Percentiles rank a stretch among this genome's conserved stretches.
Conservation (phyloP, 164 flowering plant genomes). For the Vitis riparia region DNA sequence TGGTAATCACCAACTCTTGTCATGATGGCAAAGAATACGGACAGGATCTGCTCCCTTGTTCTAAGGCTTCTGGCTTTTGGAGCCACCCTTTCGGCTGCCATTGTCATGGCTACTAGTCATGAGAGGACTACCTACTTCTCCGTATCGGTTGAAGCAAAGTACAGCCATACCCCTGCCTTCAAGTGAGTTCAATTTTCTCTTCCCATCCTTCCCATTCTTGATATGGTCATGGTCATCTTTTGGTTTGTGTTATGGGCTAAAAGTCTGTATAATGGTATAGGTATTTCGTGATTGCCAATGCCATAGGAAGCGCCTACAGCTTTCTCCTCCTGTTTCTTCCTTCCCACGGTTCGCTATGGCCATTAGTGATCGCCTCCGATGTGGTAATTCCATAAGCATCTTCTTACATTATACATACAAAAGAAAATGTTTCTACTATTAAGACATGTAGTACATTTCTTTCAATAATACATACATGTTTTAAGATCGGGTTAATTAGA, state of each 20-base stretch:
- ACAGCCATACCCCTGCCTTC: slow-evolving; percentile 35
- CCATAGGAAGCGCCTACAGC: slow-evolving; percentile 31
- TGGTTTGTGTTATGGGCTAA: not conserved
- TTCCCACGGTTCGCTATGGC: slow-evolving; percentile 28
- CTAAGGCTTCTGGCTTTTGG: slow-evolving; percentile 33
- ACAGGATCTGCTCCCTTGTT: slow-evolving; percentile 16
- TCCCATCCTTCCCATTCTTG: not conserved
- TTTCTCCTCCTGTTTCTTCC: slow-evolving; percentile 40
- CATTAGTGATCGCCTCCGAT: slow-evolving; percentile 30
- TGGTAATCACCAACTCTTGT: too few species aligned
- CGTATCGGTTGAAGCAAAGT: slow-evolving; percentile 31
- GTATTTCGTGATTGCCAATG: slow-evolving; percentile 41
- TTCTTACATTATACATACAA: too few species aligned
- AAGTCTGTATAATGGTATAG: slow-evolving; percentile 7
- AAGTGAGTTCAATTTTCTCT: slow-evolving; percentile 15
- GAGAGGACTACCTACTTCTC: slow-evolving; percentile 19
- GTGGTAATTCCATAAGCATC: slow-evolving; percentile 20
- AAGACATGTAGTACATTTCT: too few species aligned
- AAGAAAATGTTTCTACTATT: too few species aligned
- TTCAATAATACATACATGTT: too few species aligned
- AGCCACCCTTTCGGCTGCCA: slow-evolving; percentile 31
- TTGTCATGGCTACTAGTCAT: slow-evolving; percentile 39
- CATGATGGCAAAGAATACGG: slow-evolving; percentile 15
- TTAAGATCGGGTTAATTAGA: too few species aligned
- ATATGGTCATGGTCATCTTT: too few species aligned